Conservation (phyloP, 768 basidiomycete genomes). For the Boletus fagicola region DNA sequence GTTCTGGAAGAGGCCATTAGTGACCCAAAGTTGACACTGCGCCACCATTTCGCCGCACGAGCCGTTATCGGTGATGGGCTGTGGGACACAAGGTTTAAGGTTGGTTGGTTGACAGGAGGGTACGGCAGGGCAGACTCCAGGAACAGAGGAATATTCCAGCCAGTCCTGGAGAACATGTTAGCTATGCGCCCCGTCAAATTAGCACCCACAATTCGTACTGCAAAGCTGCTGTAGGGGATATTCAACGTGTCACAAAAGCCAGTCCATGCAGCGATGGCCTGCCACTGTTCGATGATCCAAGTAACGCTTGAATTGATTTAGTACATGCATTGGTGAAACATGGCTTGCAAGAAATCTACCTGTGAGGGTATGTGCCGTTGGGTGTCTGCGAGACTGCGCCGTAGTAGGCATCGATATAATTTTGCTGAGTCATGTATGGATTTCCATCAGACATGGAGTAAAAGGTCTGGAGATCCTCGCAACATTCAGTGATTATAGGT, state of each 20-base stretch:
- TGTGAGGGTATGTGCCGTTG: constrained; percentile 15
- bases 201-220: constrained; percentile 1
- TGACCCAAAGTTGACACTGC: constrained; percentile 22
- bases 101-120: constrained; percentile 9
- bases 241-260: constrained; percentile 21
- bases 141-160: constrained; percentile 21
- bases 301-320: constrained; percentile 9
- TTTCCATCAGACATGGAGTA: constrained; percentile 20
- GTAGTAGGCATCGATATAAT: constrained; percentile 26
- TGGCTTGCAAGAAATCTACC: neutral
- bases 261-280: constrained; percentile 22
- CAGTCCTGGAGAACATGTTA: constrained; percentile 19
- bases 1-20: constrained; percentile 25
- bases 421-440: constrained; percentile 19
- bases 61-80: constrained; percentile 23
- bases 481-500: neutral
- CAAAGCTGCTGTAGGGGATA: constrained; percentile 23
- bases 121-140: constrained; percentile 20
- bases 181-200: neutral
- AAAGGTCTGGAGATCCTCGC: constrained; percentile 11
- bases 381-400: constrained; percentile 19
- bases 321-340: neutral
- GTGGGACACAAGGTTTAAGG: constrained; percentile 16
- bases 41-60: constrained; percentile 18
- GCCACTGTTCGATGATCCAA: constrained; percentile 13